phyloP scores from a whole-genome alignment of 805 yeast genomes.

The Lipomyces mesembrius region DNA sequence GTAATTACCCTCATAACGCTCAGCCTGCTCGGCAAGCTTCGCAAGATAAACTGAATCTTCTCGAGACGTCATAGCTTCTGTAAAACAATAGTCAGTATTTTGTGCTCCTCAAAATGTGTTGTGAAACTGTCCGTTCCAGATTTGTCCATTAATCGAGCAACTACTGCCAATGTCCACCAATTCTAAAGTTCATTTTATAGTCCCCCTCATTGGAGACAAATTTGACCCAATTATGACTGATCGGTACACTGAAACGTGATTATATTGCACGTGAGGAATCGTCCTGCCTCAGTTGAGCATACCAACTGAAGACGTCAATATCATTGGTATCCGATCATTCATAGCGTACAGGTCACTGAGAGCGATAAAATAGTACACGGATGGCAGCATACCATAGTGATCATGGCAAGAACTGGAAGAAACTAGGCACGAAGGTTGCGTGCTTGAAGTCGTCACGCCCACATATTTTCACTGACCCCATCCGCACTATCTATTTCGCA shows the following conservation, averaged over 20 bases:
- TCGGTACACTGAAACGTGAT: not conserved
- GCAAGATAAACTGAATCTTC: conserved; percentile 96
- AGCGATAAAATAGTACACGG: not conserved
- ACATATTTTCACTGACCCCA: not conserved
- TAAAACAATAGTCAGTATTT: conserved; percentile 6
- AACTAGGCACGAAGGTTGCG: not conserved
- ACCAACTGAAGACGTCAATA: not conserved
- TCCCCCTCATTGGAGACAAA: not conserved
- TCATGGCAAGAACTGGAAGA: not conserved
- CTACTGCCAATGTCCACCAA: not conserved
- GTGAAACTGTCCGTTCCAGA: not conserved
- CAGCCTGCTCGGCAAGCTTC: conserved; percentile 98
- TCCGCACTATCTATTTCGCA: not conserved
- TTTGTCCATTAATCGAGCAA: not conserved
- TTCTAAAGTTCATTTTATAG: not conserved
- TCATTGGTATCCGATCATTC: not conserved
- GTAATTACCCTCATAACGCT: conserved; percentile 97
- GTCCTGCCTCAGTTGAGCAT: not conserved
- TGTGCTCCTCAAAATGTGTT: not conserved
- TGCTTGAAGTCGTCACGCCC: not conserved
- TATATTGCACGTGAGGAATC: not conserved
- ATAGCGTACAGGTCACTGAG: not conserved
- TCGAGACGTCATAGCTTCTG: conserved; percentile 31
- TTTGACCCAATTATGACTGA: not conserved
- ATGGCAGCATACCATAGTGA: not conserved